phyloP scores from a whole-genome alignment of 2,329 filamentous ascomycete species.

The Alternaria longipes region DNA sequence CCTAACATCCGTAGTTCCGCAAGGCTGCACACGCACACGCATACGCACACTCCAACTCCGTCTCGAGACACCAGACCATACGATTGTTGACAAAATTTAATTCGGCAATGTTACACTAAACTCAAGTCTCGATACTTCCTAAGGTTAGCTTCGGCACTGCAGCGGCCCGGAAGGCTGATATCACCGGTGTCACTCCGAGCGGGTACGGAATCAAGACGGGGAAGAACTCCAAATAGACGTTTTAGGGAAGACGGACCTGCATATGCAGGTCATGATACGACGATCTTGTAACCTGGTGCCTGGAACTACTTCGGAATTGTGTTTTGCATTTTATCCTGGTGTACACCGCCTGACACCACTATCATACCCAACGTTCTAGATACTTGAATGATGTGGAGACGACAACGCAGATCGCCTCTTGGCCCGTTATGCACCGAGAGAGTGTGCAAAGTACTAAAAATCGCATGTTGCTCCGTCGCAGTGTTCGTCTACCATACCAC shows the following conservation, averaged over 20 bases:
- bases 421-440: neutral
- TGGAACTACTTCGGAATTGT: neutral
- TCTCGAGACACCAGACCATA: neutral
- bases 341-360: neutral
- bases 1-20: neutral
- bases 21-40: neutral
- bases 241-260: neutral
- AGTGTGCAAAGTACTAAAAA: neutral
- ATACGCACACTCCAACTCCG: neutral
- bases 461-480: neutral
- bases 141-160: slow-evolving; percentile 4
- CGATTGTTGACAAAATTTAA: neutral
- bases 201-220: neutral
- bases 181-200: neutral
- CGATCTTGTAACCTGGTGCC: neutral
- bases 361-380: neutral
- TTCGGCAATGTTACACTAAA: neutral
- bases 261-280: neutral
- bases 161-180: neutral
- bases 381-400: neutral
- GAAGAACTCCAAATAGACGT: neutral
- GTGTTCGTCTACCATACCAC: neutral
- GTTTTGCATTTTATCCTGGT: neutral
- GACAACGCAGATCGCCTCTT: neutral
- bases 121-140: neutral